Base-by-base conservation (phyloP, 1,139 yeast species). In the Candida labiduridarum region DNA sequence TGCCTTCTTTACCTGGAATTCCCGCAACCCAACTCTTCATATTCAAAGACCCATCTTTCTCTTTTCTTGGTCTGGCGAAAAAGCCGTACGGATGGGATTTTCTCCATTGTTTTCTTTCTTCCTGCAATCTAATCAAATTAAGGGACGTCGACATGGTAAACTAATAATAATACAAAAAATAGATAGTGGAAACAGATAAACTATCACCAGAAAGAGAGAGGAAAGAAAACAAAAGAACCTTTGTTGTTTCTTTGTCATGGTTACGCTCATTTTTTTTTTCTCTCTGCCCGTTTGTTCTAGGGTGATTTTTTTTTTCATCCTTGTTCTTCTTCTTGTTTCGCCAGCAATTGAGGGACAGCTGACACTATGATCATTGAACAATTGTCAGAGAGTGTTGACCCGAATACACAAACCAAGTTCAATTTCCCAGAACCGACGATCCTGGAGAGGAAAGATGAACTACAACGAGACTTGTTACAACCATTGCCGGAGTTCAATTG, bases 51-150 rank as follows among this genome's bases (percentile, higher is more conserved):
- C 99, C 99, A 63, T 91, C 96, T 3, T 75, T 64, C 14, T 78
- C 75, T 65, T 89, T 92, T 41, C 74, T 67, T 5, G 99, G 99
- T 63, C 89, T 90, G 38, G 99, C 99, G 60, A 74, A 91, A 69
- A 94, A 94, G 3, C 99, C 99, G 69, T 91, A 94, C 0, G 99
- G 99, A 67, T 95, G 99, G 66, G 92, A 97, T 68, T 91, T 94
- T 60, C 99, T 84, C 99, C 99, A 94, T 67, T 88, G 92, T 70
- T 92, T 94, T 66, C 98, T 77, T 67, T 89, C 96, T 66, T 88
- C 95, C 65, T 89, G 96, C 51, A 90, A 78, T 59, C 97, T 80
- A 55, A 84, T 90, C 58, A 87, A 77, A 64, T 95, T 86, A 56
- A 90, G 79, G 25, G 81, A 76, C 80, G 67, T 66, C 18, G 31